A percentile compares a stretch with the other conserved stretches of the same genome.
Evolutionary conservation across 352 stramenopile species (phyloP).

Genomic region (Globisporangium cederbergense): DNA sequence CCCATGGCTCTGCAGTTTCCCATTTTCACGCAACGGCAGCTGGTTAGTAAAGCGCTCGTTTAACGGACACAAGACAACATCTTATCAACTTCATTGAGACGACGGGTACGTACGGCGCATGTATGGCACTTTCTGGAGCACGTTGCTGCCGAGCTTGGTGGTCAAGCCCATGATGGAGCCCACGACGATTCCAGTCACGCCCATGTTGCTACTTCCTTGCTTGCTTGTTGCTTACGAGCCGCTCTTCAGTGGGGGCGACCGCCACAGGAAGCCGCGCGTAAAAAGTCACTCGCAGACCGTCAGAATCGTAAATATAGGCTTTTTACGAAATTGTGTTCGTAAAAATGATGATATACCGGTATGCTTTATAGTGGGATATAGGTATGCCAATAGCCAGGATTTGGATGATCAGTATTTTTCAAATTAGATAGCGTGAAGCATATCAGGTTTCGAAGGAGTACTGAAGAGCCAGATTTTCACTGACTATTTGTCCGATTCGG

Average conservation of each 20-base stretch:
- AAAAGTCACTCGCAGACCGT: background rate
- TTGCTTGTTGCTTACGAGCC: constrained; percentile 8
- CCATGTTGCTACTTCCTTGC: constrained; percentile 38
- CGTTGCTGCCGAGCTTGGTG: constrained; percentile 82
- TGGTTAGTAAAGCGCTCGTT: background rate
- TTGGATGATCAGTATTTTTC: too few species aligned
- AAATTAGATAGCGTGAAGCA: background rate
- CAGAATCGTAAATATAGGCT: background rate
- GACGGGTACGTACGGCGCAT: constrained; percentile 65
- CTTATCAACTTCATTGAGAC: background rate
- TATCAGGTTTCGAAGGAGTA: background rate
- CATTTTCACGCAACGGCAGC: too few species aligned
- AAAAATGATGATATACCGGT: background rate
- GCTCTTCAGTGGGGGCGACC: constrained; percentile 1
- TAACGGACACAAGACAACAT: background rate
- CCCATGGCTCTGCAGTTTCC: constrained; percentile 59
- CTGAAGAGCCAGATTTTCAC: background rate
- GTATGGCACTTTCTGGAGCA: constrained; percentile 78
- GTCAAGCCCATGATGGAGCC: constrained; percentile 74
- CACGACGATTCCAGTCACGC: constrained; percentile 60
- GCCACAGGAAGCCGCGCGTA: constrained; percentile 6
- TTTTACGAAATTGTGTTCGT: background rate
- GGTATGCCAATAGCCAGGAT: too few species aligned
- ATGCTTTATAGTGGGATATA: too few species aligned
- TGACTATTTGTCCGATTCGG: background rate